These are phyloP conservation scores for Sindora glabra DNA, from an alignment of 306 rosid genomes.

Conservation along the genomic window DNA sequence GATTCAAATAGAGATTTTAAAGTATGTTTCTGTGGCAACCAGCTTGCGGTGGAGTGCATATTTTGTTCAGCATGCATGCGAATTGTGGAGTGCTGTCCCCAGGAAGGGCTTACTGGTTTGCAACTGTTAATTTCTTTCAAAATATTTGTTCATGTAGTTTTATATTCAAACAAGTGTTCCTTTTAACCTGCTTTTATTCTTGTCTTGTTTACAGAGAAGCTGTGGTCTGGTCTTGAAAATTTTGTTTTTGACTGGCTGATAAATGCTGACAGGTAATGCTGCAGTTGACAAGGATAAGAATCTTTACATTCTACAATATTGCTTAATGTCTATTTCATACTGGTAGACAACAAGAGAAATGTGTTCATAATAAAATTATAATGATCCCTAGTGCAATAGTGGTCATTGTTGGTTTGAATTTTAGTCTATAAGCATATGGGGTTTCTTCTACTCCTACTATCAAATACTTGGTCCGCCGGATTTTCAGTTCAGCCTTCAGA, in stretches of 20 bases:
- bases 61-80: slow-evolving; percentile 69
- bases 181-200: too few relatives aligned
- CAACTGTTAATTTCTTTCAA: not conserved
- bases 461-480: too few relatives aligned
- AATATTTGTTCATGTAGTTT: not conserved
- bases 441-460: too few relatives aligned
- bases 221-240: slow-evolving; percentile 70
- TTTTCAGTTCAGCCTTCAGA: too few relatives aligned
- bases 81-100: slow-evolving; percentile 68
- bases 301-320: not conserved
- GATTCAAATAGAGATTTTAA: too few relatives aligned
- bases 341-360: not conserved
- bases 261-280: slow-evolving; percentile 51
- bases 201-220: slow-evolving; percentile 43
- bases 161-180: too few relatives aligned
- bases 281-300: not conserved
- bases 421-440: too few relatives aligned
- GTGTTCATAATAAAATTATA: not conserved
- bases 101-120: slow-evolving; percentile 61
- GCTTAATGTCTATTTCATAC: not conserved
- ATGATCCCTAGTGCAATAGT: not conserved
- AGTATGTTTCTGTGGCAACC: slow-evolving; percentile 18
- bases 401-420: not conserved
- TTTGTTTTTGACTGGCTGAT: slow-evolving; percentile 68
- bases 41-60: slow-evolving; percentile 69